Evolutionary conservation across 2,329 filamentous ascomycete species (phyloP).

Genomic region (Cadophora sp.): DNA sequence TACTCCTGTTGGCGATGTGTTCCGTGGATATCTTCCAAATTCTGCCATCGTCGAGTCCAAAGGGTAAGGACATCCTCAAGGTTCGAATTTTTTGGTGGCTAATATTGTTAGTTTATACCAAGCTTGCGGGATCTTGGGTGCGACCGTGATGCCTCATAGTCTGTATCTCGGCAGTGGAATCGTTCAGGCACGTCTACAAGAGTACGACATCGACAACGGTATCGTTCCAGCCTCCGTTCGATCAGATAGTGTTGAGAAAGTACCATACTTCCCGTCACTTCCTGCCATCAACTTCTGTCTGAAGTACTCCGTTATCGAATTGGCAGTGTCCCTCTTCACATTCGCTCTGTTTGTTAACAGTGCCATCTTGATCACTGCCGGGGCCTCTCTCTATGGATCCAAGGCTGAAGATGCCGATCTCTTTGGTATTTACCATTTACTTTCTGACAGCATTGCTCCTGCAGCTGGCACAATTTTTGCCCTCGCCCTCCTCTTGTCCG

Average conservation of each 20-base stretch:
- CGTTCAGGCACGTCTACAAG: conserved; percentile 68
- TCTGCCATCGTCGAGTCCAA: conserved; percentile 61
- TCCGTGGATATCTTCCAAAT: conserved; percentile 70
- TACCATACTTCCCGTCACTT: conserved; percentile 73
- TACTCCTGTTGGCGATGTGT: conserved; percentile 63
- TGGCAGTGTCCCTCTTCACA: conserved; percentile 76
- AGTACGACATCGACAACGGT: conserved; percentile 67
- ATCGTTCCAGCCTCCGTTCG: conserved; percentile 45
- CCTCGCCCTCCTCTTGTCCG: conserved; percentile 79
- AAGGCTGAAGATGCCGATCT: conserved; percentile 74
- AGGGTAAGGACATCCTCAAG: conserved; percentile 47
- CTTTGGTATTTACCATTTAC: conserved; percentile 79
- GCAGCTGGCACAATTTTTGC: conserved; percentile 86
- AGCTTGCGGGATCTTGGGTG: conserved; percentile 78
- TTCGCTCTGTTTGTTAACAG: conserved; percentile 88
- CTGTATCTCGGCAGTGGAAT: conserved; percentile 74
- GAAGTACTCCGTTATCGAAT: conserved; percentile 74
- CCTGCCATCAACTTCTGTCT: conserved; percentile 76
- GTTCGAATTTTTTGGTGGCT: conserved; percentile 23
- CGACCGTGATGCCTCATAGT: conserved; percentile 76
- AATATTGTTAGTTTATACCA: conserved; percentile 61
- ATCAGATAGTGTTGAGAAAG: conserved; percentile 47
- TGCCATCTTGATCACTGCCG: conserved; percentile 82
- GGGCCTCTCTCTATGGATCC: conserved; percentile 73
- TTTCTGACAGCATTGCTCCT: conserved; percentile 71